These are phyloP conservation scores for Incumbomyces delicatus DNA, from an alignment of 2,329 filamentous ascomycete genomes.

Conservation along the genomic window DNA sequence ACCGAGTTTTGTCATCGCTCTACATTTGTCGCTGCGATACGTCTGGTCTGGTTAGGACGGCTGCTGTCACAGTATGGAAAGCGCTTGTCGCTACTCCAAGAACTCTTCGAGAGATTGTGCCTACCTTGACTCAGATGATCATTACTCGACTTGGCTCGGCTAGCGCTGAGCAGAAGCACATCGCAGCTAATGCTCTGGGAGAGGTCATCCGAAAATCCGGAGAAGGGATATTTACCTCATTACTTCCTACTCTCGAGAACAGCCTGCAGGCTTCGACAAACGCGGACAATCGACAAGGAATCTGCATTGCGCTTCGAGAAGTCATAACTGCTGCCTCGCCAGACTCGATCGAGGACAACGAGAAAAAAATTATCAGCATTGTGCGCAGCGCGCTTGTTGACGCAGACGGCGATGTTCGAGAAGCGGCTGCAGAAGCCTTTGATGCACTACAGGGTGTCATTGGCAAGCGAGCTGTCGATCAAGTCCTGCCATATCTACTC, in stretches of 20 bases:
- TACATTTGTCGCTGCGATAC: slow-evolving; percentile 98
- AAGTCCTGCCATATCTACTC: slow-evolving; percentile 86
- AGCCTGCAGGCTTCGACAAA: slow-evolving; percentile 81
- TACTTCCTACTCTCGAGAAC: slow-evolving; percentile 86
- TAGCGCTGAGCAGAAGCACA: slow-evolving; percentile 98
- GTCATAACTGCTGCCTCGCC: slow-evolving; percentile 80
- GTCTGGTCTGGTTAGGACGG: slow-evolving; percentile 76
- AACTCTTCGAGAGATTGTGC: slow-evolving; percentile 89
- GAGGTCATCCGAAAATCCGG: slow-evolving; percentile 96
- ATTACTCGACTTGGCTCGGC: slow-evolving; percentile 88
- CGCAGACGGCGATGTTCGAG: slow-evolving; percentile 76
- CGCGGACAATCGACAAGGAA: slow-evolving; percentile 88
- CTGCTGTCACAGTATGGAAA: slow-evolving; percentile 92
- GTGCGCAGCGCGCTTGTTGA: slow-evolving; percentile 89
- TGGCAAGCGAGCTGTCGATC: slow-evolving; percentile 88
- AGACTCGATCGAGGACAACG: slow-evolving; percentile 85
- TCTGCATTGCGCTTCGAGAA: slow-evolving; percentile 90
- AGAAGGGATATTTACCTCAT: slow-evolving; percentile 76
- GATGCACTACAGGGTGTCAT: slow-evolving; percentile 88
- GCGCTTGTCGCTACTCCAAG: slow-evolving; percentile 83
- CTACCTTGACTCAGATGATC: slow-evolving; percentile 87
- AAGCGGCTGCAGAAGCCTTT: slow-evolving; percentile 93
- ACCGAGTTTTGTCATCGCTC: slow-evolving; percentile 92
- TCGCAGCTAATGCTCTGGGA: slow-evolving; percentile 91
- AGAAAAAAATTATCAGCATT: slow-evolving; percentile 89